These are phyloP conservation scores for Talaromyces ruber DNA, from an alignment of 495 filamentous ascomycete species.

Conservation along the genomic window DNA sequence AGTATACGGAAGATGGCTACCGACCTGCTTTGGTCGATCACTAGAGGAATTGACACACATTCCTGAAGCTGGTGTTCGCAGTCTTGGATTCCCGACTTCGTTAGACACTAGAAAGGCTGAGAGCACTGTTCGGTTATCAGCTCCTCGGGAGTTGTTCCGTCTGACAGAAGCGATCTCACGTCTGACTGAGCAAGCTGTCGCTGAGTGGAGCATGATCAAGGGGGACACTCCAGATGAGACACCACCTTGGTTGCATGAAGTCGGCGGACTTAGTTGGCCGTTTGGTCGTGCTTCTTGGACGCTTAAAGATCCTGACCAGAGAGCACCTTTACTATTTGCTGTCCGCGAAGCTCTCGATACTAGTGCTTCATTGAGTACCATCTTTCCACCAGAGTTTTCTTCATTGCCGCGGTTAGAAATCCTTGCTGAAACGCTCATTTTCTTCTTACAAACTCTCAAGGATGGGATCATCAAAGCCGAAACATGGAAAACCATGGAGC, in stretches of 20 bases:
- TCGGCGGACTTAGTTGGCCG: conserved; percentile 59
- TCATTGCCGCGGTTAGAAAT: conserved; percentile 61
- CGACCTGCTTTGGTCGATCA: conserved; percentile 73
- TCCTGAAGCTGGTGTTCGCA: conserved; percentile 64
- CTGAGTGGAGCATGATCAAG: conserved; percentile 76
- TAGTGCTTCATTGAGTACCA: conserved; percentile 45
- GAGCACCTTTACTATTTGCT: conserved; percentile 22
- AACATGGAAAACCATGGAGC: conserved; percentile 66
- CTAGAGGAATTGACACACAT: conserved; percentile 77
- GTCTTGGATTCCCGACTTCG: conserved; percentile 24
- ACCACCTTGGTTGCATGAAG: conserved; percentile 50
- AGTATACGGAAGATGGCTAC: conserved; percentile 66
- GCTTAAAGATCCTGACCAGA: conserved; percentile 23
- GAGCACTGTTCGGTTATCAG: conserved; percentile 52
- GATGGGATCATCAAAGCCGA: conserved; percentile 64
- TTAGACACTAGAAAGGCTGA: conserved; percentile 23
- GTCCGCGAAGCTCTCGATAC: conserved; percentile 64
- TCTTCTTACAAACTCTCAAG: conserved; percentile 61
- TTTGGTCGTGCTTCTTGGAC: conserved; percentile 52
- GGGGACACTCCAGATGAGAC: conserved; percentile 30
- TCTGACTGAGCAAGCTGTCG: conserved; percentile 62
- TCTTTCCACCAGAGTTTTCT: conserved; percentile 50
- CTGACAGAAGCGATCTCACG: conserved; percentile 77
- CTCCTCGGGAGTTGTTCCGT: conserved; percentile 78
- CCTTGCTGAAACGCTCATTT: conserved; percentile 54